phyloP scores from a whole-genome alignment of 1,284 basidiomycete species.

The Termitomyces sp. region DNA sequence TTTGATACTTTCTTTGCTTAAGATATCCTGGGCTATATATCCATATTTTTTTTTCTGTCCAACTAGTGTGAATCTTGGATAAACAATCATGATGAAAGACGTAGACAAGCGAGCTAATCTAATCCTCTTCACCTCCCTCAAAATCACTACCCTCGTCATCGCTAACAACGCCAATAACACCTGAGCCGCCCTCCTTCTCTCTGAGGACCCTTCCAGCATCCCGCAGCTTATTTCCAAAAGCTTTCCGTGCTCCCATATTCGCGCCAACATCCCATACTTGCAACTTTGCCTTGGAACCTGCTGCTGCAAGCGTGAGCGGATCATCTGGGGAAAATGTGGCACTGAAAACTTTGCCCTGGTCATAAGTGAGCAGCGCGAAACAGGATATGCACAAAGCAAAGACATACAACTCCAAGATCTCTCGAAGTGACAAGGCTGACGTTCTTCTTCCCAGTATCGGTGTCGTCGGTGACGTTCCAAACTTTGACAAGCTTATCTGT shows the following conservation, averaged over 20 bases:
- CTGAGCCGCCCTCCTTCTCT: slow-evolving; percentile 57
- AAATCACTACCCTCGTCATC: slow-evolving; percentile 68
- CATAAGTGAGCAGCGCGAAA: slow-evolving; percentile 3
- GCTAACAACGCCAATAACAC: slow-evolving; percentile 63
- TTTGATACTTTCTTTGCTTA: too few relatives aligned
- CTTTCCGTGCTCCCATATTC: slow-evolving; percentile 74
- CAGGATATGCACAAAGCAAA: background rate
- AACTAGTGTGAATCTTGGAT: background rate
- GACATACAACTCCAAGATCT: slow-evolving; percentile 91
- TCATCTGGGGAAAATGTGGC: slow-evolving; percentile 90
- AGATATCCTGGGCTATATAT: slow-evolving; percentile 6
- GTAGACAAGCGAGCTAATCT: background rate
- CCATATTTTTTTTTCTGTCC: slow-evolving; percentile 2
- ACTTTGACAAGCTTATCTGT: slow-evolving; percentile 92
- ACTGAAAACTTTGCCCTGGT: slow-evolving; percentile 92
- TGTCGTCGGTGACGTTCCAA: slow-evolving; percentile 83
- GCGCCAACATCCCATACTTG: slow-evolving; percentile 93
- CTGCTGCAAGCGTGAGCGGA: slow-evolving; percentile 89
- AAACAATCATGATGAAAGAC: background rate
- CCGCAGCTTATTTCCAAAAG: slow-evolving; percentile 69
- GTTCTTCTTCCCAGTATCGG: slow-evolving; percentile 60
- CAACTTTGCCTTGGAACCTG: slow-evolving; percentile 87
- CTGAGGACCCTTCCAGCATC: slow-evolving; percentile 63
- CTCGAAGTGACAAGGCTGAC: slow-evolving; percentile 86
- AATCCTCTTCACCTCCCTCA: slow-evolving; percentile 35